Evolutionary conservation across 805 yeast species (phyloP), one percentile per base, ranked within the genome.

Genomic region (Wickerhamiella hasegawae): DNA sequence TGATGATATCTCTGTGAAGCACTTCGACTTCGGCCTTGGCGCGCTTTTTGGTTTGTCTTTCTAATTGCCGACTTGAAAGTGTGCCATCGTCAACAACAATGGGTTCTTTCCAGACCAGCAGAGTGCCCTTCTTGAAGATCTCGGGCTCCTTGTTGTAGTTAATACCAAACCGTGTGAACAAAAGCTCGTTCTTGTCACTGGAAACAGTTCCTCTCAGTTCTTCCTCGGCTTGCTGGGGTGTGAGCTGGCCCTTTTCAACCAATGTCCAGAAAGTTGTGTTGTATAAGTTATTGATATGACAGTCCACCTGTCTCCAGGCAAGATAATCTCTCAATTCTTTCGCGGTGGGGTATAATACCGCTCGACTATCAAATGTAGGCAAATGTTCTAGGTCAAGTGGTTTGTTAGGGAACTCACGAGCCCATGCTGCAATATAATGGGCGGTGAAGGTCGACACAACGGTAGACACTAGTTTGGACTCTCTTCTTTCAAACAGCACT

Each of bases 281-380:
- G 61, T 87, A 90, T 40, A 90, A 57, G 53, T 90, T 90, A 54
- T 90, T 90, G 37, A 90, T 90, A 58, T 90, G 98, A 34, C 67
- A 90, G 52, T 90, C 98, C 1, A 77, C 97, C 52, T 82, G 96
- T 45, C 98, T 67, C 98, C 98, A 90, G 38, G 79, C 62, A 43
- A 90, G 68, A 52, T 90, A 90, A 54, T 87, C 97, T 37, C 81
- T 63, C 1, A 87, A 62, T 1, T 62, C 58, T 4, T 59, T 47
- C 14, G 61, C 43, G 36, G 66, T 71, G 0, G 98, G 98, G 46
- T 90, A 90, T 1, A 72, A 57, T 6, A 90, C 90, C 2, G 92
- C 92, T 32, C 98, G 61, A 0, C 92, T 84, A 55, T 90, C 98
- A 54, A 90, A 90, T 12, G 79, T 73, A 0, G 98, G 97, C 24